These are phyloP conservation scores for Entomortierella chlamydospora DNA, from an alignment of 192 early-diverging fungal genomes.

Conservation along the genomic window DNA sequence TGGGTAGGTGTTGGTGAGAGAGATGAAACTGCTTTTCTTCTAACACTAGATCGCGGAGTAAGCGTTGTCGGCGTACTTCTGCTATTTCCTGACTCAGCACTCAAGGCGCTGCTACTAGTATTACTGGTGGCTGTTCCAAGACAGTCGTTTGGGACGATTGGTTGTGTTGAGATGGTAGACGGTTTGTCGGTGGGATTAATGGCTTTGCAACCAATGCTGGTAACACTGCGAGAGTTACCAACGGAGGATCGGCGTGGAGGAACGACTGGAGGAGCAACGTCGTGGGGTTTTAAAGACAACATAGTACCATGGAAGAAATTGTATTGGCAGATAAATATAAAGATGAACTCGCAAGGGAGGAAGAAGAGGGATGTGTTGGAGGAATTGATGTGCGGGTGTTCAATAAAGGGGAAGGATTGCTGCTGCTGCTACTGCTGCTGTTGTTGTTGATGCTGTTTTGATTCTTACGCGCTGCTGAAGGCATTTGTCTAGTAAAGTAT, in stretches of 20 bases:
- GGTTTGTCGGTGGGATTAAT: conserved; percentile 5
- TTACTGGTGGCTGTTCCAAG: neutral
- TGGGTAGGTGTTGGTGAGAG: neutral
- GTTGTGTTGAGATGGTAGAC: conserved; percentile 16
- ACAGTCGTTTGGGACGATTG: neutral
- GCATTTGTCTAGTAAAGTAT: neutral
- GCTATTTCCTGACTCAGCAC: neutral
- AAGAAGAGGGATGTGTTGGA: neutral
- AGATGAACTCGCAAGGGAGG: neutral
- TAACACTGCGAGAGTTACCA: neutral
- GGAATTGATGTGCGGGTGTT: neutral
- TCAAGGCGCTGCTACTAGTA: neutral
- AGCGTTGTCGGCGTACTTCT: neutral
- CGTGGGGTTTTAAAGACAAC: neutral
- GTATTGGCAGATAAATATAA: neutral
- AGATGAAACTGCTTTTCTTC: conserved; percentile 10
- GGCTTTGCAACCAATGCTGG: neutral
- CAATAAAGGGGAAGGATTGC: neutral
- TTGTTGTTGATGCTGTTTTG: neutral
- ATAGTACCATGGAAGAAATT: neutral
- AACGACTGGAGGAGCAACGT: neutral
- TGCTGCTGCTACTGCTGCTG: neutral
- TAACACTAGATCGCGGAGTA: conserved; percentile 5
- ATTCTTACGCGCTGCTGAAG: neutral
- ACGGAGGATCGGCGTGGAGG: conserved; percentile 1